Conservation (phyloP, 108 stramenopile genomes). For the Skeletonema marinoi region DNA sequence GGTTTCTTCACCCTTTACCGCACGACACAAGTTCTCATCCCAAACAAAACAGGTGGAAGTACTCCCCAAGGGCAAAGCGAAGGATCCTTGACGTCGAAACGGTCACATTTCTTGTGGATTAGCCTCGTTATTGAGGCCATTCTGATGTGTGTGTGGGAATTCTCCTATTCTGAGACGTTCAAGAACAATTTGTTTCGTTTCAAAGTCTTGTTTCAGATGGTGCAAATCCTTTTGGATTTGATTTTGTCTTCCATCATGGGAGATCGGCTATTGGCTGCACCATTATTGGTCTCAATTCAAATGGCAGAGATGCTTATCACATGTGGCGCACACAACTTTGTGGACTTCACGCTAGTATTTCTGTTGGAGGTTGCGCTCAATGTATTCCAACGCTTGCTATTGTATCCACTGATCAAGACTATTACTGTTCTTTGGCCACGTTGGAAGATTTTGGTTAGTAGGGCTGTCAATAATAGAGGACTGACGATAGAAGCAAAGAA, state of each 20-base stretch:
- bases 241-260: conserved; percentile 52
- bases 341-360: conserved; percentile 74
- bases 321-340: conserved; percentile 80
- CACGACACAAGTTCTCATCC: conserved; percentile 45
- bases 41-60: neutral
- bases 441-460: conserved; percentile 62
- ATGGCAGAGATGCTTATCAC: conserved; percentile 74
- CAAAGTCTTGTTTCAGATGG: conserved; percentile 69
- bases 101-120: conserved; percentile 67
- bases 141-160: conserved; percentile 74
- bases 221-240: conserved; percentile 65
- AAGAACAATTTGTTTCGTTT: conserved; percentile 62
- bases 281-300: conserved; percentile 65
- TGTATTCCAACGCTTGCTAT: conserved; percentile 71
- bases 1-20: conserved; percentile 59
- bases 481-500: conserved; percentile 72
- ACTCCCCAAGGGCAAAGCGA: conserved; percentile 46
- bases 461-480: conserved; percentile 52
- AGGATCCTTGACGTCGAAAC: conserved; percentile 67
- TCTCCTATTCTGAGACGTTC: conserved; percentile 75
- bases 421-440: conserved; percentile 63
- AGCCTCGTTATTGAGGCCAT: conserved; percentile 43
- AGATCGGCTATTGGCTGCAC: conserved; percentile 67
- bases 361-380: conserved; percentile 61
- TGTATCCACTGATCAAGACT: conserved; percentile 68